These are phyloP conservation scores for Hypoxylon crocopeplum DNA, from an alignment of 495 filamentous ascomycete genomes.

Conservation along the genomic window DNA sequence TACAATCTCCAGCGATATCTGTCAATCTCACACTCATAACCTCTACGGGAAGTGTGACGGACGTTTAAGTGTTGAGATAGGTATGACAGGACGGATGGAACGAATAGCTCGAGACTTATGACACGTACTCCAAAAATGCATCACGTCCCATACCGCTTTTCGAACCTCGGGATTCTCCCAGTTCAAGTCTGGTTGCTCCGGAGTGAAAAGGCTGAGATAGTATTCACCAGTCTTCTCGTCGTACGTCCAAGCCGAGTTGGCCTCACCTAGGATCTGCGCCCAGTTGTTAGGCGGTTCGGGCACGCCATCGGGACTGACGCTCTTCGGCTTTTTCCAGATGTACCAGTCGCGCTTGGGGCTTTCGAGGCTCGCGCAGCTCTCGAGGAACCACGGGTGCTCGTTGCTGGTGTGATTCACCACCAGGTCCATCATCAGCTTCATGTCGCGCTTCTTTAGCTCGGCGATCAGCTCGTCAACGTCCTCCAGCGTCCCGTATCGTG, in stretches of 20 bases:
- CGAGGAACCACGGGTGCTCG: conserved; percentile 69
- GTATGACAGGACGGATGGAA: no score
- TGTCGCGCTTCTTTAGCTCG: conserved; percentile 61
- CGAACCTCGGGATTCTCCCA: conserved; percentile 67
- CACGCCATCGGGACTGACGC: conserved; percentile 54
- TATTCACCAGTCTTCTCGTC: conserved; percentile 63
- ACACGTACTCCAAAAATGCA: conserved; percentile 61
- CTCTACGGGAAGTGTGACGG: no score
- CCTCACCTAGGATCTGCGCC: conserved; percentile 61
- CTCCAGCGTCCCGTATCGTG: conserved; percentile 63
- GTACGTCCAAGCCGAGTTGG: conserved; percentile 65
- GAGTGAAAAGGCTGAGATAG: conserved; percentile 66
- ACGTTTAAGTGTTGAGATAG: no score
- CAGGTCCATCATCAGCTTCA: conserved; percentile 70
- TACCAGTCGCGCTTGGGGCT: conserved; percentile 68
- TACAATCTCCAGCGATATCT: not conserved
- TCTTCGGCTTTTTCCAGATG: conserved; percentile 64
- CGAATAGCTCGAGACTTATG: not conserved
- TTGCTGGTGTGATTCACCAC: conserved; percentile 72
- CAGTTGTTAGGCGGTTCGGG: conserved; percentile 68
- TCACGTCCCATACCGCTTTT: conserved; percentile 62
- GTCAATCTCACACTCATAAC: no score
- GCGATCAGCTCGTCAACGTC: conserved; percentile 64
- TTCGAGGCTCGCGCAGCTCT: conserved; percentile 58
- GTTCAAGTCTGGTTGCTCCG: conserved; percentile 69